Evolutionary conservation across 805 yeast genomes (phyloP).

Genomic region (Candida pseudoglaebosa): DNA sequence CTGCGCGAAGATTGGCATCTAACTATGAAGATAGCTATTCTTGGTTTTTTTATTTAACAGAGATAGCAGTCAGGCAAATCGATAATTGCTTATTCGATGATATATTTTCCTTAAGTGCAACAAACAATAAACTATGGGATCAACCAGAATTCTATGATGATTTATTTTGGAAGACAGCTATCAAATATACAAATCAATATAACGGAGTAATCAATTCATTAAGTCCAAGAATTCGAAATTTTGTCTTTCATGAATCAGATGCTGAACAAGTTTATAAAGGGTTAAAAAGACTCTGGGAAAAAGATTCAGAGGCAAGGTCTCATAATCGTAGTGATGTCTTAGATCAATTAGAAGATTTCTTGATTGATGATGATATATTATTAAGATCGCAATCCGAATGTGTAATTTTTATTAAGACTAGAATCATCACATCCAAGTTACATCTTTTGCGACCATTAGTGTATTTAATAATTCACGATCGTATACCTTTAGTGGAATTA

Average conservation of each 20-base stretch:
- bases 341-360: conserved; percentile 30
- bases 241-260: conserved; percentile 29
- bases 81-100: conserved; percentile 36
- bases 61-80: conserved; percentile 36
- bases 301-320: conserved; percentile 16
- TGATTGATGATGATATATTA: conserved; percentile 30
- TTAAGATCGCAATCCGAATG: conserved; percentile 33
- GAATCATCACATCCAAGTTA: conserved; percentile 31
- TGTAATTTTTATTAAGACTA: conserved; percentile 35
- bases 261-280: conserved; percentile 25
- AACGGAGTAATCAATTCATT: conserved; percentile 35
- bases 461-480: conserved; percentile 28
- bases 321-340: conserved; percentile 11
- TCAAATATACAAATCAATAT: conserved; percentile 33
- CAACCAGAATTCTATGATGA: conserved; percentile 17
- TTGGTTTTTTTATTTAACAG: conserved; percentile 39
- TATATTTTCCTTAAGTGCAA: conserved; percentile 16
- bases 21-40: conserved; percentile 24
- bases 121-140: conserved; percentile 19
- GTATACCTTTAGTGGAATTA: conserved; percentile 23
- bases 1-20: conserved; percentile 21
- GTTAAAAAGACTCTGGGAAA: conserved; percentile 22
- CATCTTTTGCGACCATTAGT: conserved; percentile 31
- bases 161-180: conserved; percentile 22
- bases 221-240: conserved; percentile 29